These are phyloP conservation scores for Ustilago lituana DNA, from an alignment of 1,284 basidiomycete genomes.

Conservation along the genomic window DNA sequence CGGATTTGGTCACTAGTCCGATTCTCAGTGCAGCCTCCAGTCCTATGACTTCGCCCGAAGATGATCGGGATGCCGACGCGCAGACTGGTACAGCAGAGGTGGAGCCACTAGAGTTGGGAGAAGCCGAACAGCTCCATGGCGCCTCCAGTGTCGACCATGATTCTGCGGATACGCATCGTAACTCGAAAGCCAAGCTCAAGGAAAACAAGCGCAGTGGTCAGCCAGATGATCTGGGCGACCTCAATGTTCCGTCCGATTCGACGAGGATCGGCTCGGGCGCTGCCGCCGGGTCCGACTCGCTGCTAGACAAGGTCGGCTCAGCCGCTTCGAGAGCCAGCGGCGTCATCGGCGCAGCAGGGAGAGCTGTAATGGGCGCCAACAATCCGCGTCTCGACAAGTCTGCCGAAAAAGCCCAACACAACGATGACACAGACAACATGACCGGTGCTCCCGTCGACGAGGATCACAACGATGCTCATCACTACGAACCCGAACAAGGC, in stretches of 20 bases:
- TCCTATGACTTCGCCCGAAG: slow-evolving; percentile 40
- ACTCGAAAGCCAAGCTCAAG: slow-evolving; percentile 6
- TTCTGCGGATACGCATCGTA: not conserved
- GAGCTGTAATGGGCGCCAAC: slow-evolving; percentile 33
- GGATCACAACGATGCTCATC: slow-evolving; percentile 16
- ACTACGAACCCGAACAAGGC: slow-evolving; percentile 27
- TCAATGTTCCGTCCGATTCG: slow-evolving; percentile 37
- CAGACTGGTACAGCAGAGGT: slow-evolving; percentile 25
- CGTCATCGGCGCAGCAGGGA: slow-evolving; percentile 73
- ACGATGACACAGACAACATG: slow-evolving; percentile 15
- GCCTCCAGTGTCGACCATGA: not conserved
- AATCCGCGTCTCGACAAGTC: slow-evolving; percentile 45
- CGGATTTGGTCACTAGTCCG: slow-evolving; percentile 92
- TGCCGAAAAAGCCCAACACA: slow-evolving; percentile 19
- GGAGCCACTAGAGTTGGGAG: slow-evolving; percentile 57
- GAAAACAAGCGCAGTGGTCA: slow-evolving; percentile 28
- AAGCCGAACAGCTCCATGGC: slow-evolving; percentile 6
- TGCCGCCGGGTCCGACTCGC: slow-evolving; percentile 30
- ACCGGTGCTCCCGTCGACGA: slow-evolving; percentile 26
- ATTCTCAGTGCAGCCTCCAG: slow-evolving; percentile 63
- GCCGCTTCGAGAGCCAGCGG: slow-evolving; percentile 73
- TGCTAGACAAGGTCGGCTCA: slow-evolving; percentile 53
- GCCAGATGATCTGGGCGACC: slow-evolving; percentile 26
- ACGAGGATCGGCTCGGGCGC: slow-evolving; percentile 34
- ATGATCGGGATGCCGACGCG: slow-evolving; percentile 1